Conservation (phyloP, 768 basidiomycete genomes). For the Podaxis mareebaensis region DNA sequence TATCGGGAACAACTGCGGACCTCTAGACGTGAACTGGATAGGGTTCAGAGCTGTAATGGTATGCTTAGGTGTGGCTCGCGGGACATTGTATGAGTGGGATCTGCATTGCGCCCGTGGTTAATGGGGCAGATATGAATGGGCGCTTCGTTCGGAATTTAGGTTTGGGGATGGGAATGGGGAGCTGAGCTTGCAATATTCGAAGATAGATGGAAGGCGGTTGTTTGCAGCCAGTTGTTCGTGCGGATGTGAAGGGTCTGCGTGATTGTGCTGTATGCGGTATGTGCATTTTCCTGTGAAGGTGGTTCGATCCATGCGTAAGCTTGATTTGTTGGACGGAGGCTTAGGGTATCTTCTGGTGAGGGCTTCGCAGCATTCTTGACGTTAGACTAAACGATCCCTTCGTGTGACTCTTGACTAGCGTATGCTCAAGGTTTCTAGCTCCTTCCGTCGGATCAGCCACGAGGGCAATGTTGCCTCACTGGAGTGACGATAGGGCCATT, state of each 20-base stretch:
- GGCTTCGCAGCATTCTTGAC: not conserved
- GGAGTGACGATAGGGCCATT: not conserved
- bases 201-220: not conserved
- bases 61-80: not conserved
- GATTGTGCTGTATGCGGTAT: not conserved
- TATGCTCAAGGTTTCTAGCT: not conserved
- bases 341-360: not conserved
- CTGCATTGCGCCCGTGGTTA: not conserved
- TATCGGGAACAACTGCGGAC: slow-evolving; percentile 9
- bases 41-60: not conserved
- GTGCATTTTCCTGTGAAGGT: not conserved
- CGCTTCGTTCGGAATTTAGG: not conserved
- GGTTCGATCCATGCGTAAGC: not conserved
- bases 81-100: not conserved
- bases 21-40: not conserved
- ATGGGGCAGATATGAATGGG: not conserved
- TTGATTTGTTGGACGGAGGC: not conserved
- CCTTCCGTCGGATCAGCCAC: not conserved
- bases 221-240: not conserved
- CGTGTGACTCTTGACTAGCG: not conserved
- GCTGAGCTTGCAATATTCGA: not conserved
- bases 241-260: not conserved
- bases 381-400: not conserved
- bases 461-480: not conserved
- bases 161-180: not conserved